phyloP scores from a whole-genome alignment of 1,139 yeast species.

The Suhomyces kunorum region DNA sequence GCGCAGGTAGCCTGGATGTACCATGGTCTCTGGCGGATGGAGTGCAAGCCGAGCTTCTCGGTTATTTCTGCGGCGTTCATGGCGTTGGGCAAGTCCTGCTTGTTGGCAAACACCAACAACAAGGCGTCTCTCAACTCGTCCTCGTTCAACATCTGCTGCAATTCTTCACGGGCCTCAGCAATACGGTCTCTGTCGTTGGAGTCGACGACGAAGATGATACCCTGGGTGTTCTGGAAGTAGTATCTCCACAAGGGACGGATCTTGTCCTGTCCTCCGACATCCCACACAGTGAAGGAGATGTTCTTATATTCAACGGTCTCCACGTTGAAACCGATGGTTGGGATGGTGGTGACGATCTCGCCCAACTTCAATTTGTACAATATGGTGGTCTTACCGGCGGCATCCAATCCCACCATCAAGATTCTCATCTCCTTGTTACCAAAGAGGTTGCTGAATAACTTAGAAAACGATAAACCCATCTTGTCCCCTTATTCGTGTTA shows the following conservation, averaged over 20 bases:
- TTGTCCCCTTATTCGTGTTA: slow-evolving; percentile 11
- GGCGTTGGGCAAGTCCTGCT: slow-evolving; percentile 91
- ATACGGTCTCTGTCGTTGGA: slow-evolving; percentile 93
- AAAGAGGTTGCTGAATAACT: slow-evolving; percentile 82
- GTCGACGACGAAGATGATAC: slow-evolving; percentile 90
- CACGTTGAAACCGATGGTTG: slow-evolving; percentile 92
- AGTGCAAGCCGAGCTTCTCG: slow-evolving; percentile 78
- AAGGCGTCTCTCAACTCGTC: slow-evolving; percentile 91
- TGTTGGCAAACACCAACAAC: slow-evolving; percentile 85
- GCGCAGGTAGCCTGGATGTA: slow-evolving; percentile 88
- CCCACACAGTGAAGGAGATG: slow-evolving; percentile 94
- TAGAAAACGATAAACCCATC: slow-evolving; percentile 89
- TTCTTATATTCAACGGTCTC: slow-evolving; percentile 94
- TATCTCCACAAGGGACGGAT: slow-evolving; percentile 96
- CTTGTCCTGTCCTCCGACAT: slow-evolving; percentile 97
- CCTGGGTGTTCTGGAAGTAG: slow-evolving; percentile 92
- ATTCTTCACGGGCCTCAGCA: slow-evolving; percentile 89
- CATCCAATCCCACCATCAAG: slow-evolving; percentile 92
- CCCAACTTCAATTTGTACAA: slow-evolving; percentile 87
- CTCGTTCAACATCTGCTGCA: slow-evolving; percentile 92
- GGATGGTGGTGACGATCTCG: slow-evolving; percentile 90
- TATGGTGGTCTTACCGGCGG: slow-evolving; percentile 91
- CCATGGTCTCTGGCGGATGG: slow-evolving; percentile 88
- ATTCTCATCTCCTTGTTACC: slow-evolving; percentile 87
- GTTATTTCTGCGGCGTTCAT: slow-evolving; percentile 90